Base-by-base conservation (phyloP, 2,329 filamentous ascomycete species). In the Aspergillus hiratsukae region DNA sequence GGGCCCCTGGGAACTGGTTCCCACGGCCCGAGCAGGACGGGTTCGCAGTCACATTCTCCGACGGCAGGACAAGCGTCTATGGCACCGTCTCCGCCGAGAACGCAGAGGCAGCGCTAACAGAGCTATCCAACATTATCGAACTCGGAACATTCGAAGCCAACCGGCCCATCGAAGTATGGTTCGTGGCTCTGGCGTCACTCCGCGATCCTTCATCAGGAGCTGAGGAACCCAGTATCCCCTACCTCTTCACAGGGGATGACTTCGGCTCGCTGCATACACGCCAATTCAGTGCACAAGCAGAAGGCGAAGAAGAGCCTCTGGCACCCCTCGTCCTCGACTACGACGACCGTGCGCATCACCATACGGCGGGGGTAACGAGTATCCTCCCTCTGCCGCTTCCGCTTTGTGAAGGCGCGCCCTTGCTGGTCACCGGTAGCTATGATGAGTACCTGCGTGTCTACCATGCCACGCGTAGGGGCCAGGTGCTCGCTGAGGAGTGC, bases 391-490 rank as follows among this genome's bases (percentile, higher is more conserved):
- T 96, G 2, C 68, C 80, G 1, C 65, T 71, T 1, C 63, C 69
- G 0, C 45, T 68, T 4, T 62, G 69, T 8, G 76, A 81, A 8
- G 76, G 76, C 3, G 78, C 79, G 1, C 78, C 80, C 3, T 67
- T 94, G 4, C 72, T 96, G 2, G 67, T 96, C 2, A 97, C 92
- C 0, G 94, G 94, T 3, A 95, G 90, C 68, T 99, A 97, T 68
- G 94, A 97, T 66, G 92, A 97, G 65, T 79, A 81, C 58, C 78
- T 97, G 19, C 84, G 93, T 11, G 78, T 96, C 1, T 78, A 80
- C 51, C 68, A 72, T 58, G 64, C 65, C 25, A 69, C 62, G 4
- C 64, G 65, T 5, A 56, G 76, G 17, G 74, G 77, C 4, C 78
- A 78, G 31, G 74, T 87, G 2, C 80, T 91, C 4, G 81, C 84